phyloP scores from a whole-genome alignment of 2,329 filamentous ascomycete genomes.

The Neonectria punicea region DNA sequence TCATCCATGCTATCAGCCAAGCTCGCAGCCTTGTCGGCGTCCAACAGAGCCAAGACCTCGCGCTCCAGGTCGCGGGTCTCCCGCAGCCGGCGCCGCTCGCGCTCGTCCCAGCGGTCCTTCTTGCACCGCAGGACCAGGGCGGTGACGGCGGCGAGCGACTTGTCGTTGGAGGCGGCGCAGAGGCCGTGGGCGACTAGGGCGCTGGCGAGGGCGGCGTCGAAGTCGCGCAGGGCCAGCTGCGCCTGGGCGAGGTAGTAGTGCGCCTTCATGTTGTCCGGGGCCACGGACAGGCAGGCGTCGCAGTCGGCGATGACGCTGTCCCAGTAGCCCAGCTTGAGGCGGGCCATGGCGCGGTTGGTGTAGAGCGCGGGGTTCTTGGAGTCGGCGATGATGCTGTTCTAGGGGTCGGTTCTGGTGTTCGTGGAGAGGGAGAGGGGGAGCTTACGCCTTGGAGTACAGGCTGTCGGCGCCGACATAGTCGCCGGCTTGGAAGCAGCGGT shows the following conservation, averaged over 20 bases:
- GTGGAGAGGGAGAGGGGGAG: not conserved
- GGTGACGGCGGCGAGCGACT: conserved; percentile 77
- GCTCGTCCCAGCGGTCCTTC: conserved; percentile 84
- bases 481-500: conserved; percentile 70
- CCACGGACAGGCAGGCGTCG: conserved; percentile 75
- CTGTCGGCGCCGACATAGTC: conserved; percentile 74
- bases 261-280: conserved; percentile 78
- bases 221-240: conserved; percentile 72
- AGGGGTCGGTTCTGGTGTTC: not conserved
- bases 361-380: conserved; percentile 82
- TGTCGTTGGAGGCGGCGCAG: conserved; percentile 71
- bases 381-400: conserved; percentile 77
- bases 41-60: conserved; percentile 66
- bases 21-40: conserved; percentile 56
- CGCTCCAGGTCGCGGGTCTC: conserved; percentile 67
- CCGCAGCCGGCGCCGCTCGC: conserved; percentile 70
- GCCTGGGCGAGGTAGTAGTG: conserved; percentile 87
- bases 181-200: conserved; percentile 78
- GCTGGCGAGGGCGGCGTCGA: conserved; percentile 76
- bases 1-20: conserved; percentile 55
- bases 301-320: conserved; percentile 82
- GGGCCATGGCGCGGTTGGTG: conserved; percentile 88
- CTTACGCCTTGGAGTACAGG: conserved; percentile 76
- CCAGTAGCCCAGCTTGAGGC: conserved; percentile 79
- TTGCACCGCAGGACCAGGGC: conserved; percentile 81